Conservation (phyloP, 2,329 filamentous ascomycete species). For the Colletotrichum sp. region DNA sequence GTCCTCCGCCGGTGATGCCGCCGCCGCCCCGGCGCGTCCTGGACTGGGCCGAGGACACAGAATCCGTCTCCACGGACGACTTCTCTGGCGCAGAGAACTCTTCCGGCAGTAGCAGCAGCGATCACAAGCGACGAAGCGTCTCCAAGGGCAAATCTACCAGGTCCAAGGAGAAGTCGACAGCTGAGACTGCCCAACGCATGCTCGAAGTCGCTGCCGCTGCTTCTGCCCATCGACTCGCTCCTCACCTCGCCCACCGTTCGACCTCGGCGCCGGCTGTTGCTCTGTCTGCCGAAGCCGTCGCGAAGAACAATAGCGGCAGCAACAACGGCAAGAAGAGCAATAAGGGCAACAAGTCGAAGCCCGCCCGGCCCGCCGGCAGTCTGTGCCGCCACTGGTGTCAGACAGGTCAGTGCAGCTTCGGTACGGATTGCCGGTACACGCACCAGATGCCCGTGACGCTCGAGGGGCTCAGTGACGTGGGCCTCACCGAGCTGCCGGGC, state of each 20-base stretch:
- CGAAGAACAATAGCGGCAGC: not conserved
- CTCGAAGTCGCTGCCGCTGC: not conserved
- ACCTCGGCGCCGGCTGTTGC: not conserved
- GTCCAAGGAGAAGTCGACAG: not conserved
- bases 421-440: slow-evolving; percentile 43
- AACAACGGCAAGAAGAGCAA: not conserved
- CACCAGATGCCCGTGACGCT: slow-evolving; percentile 53
- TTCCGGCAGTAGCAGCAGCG: not conserved
- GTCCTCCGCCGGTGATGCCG: not conserved
- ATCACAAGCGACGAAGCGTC: not conserved
- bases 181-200: not conserved
- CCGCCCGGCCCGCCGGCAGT: slow-evolving; percentile 4
- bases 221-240: not conserved
- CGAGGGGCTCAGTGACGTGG: slow-evolving; percentile 44
- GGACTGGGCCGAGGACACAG: slow-evolving; percentile 19
- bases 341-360: not conserved
- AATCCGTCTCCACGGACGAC: slow-evolving; percentile 11
- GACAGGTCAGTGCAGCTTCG: slow-evolving; percentile 52
- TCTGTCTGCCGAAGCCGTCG: not conserved
- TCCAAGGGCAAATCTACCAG: not conserved
- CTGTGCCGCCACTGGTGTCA: slow-evolving; percentile 55
- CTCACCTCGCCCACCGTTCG: not conserved
- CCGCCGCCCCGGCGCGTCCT: not conserved
- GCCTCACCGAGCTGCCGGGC: slow-evolving; percentile 43
- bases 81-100: slow-evolving; percentile 5